Base-by-base conservation (phyloP, 257 asterid species). In the Solanum corneliomulleri region DNA sequence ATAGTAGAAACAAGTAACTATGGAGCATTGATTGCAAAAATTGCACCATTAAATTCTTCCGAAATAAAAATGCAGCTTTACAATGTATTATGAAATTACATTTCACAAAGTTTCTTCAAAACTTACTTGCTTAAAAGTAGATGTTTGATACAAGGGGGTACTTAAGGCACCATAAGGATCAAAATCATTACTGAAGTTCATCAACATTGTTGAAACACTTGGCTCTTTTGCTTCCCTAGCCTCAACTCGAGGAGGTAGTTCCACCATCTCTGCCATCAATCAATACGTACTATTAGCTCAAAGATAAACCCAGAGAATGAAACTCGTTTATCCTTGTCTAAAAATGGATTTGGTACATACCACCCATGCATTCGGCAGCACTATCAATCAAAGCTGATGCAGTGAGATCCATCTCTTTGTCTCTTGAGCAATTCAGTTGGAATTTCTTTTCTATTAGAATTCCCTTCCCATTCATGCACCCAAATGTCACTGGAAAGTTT, bases 71-170 rank as follows among this genome's bases (percentile, higher is more conserved):
- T 81, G 69, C 85, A 49, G 69, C 20, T 18, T 49, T 49, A 44
- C 69, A 16, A 80, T 47, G 42, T 16, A 1, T 64, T 80, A 29
- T 80, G 4, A 9, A 45, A 45, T 45, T 47, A 68, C 29, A 47
- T 80, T 27, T 11, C 68, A 27, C 68, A 29, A 29, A 33, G 69
- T 29, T 18, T 66, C 78, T 62, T 18, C 16, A 86, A 60, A 21
- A 71, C 84, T 83, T 89, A 97, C 99, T 96, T 97, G 99, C 93
- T 95, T 97, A 93, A 97, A 97, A 81, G 99, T 97, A 86, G 99
- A 97, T 85, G 99, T 97, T 91, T 96, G 99, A 89, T 97, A 97
- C 20, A 97, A 94, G 88, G 99, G 99, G 4, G 99, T 97, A 91
- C 98, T 97, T 77, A 93, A 41, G 39, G 99, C 98, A 18, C 85